Base-by-base conservation (phyloP, 306 rosid species). In the Clitoria ternatea region DNA sequence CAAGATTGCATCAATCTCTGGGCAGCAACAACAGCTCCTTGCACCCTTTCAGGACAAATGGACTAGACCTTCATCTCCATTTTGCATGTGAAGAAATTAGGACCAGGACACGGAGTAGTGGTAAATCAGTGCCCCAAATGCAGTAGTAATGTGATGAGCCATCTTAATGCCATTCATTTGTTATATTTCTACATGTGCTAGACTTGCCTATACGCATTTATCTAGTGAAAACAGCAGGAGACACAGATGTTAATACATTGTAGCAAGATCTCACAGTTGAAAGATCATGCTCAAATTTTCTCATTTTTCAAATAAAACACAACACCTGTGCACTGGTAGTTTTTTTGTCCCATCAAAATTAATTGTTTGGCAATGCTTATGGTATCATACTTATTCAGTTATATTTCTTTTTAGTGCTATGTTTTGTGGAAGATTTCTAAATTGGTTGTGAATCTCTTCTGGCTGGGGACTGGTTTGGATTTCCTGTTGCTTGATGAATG, bases 1-100 rank as follows among this genome's bases (percentile, higher is more conserved):
- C 40, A 84, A 79, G 66, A 66, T 72, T 12, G 37, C 82, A 17
- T 48, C 82, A 63, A 59, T 84, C 55, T 71, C 83, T 19, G 82
- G 61, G n/a, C 87, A 70, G 48, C 91, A 87, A 49, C 91, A 82
- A 45, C 85, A 79, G 48, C 68, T 71, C 72, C 79, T 77, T 75
- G 23, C 80, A 71, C 10, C 69, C 59, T 11, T 75, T 65, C 68
- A 61, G 75, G 78, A 69, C 82, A 35, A 66, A 64, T 39, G 79
- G 75, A 20, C 76, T 72, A 62, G 88, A 84, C 18, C 81, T 61
- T 61, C 79, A 33, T 72, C 74, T 70, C 52, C 85, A 75, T 69
- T 64, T 81, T 55, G 69, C 61, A 47, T 63, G 70, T 10, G 90
- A 84, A 40, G 85, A 77, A 55, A 64, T 66, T 22, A 70, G 72